These are phyloP conservation scores for Umbelopsis sp. DNA, from an alignment of 371 early-diverging fungal genomes.

Conservation along the genomic window DNA sequence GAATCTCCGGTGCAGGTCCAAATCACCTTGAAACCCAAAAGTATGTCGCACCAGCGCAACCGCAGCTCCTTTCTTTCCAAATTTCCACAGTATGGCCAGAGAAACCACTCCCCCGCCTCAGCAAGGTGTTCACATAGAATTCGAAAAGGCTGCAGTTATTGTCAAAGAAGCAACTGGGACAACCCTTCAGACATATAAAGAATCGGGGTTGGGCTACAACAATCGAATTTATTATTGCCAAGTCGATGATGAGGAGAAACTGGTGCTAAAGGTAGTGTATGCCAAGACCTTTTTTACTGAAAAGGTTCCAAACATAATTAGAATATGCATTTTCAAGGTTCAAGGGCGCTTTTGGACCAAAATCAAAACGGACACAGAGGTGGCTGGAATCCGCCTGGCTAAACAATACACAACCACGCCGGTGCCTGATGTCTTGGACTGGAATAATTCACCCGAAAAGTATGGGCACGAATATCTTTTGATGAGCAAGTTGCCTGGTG, in stretches of 20 bases:
- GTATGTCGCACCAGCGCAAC: not conserved
- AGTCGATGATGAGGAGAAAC: not conserved
- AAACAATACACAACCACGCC: not conserved
- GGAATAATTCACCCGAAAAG: not conserved
- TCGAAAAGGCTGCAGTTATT: not conserved
- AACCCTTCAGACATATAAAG: not conserved
- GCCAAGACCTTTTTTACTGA: not conserved
- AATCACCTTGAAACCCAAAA: too few relatives aligned
- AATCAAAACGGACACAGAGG: constrained; percentile 12
- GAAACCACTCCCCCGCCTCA: not conserved
- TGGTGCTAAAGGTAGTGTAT: constrained; percentile 1
- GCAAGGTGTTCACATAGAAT: not conserved
- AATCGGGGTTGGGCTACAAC: constrained; percentile 8
- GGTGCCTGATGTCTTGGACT: not conserved
- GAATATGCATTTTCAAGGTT: not conserved
- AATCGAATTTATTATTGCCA: constrained; percentile 16
- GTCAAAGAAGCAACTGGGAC: not conserved
- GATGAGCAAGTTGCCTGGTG: not conserved
- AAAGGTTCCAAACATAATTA: not conserved
- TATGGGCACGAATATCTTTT: constrained; percentile 15
- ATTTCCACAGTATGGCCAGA: not conserved
- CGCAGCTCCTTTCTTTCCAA: not conserved
- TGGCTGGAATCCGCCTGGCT: constrained; percentile 10
- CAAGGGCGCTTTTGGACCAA: constrained; percentile 14
- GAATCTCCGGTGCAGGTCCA: too few relatives aligned